phyloP scores from a whole-genome alignment of 495 filamentous ascomycete genomes.

The Penicillium nucicola region DNA sequence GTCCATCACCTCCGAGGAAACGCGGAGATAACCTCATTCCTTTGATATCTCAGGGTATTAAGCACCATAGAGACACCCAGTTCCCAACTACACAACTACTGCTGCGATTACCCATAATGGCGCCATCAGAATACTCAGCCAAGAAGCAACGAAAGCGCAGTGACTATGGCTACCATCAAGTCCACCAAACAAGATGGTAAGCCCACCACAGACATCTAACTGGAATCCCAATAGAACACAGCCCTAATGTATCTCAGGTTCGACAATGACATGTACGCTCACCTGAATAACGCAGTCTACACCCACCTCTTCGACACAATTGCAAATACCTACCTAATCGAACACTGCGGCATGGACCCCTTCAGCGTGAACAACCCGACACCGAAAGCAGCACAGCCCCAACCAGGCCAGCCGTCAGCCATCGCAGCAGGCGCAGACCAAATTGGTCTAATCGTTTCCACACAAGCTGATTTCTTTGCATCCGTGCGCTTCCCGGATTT shows the following conservation, averaged over 20 bases:
- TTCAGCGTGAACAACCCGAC: constrained; percentile 41
- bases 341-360: constrained; percentile 72
- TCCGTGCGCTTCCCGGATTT: constrained; percentile 80
- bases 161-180: constrained; percentile 77
- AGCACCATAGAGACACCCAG: background rate
- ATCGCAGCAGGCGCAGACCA: constrained; percentile 14
- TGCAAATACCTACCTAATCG: constrained; percentile 85
- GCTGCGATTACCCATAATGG: constrained; percentile 13
- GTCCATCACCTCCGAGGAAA: constrained; percentile 14
- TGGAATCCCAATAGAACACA: background rate
- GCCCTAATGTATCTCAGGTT: constrained; percentile 47
- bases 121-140: constrained; percentile 39
- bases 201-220: background rate
- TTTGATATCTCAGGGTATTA: background rate
- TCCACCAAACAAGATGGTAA: constrained; percentile 89
- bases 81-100: background rate
- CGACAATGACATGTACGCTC: constrained; percentile 96
- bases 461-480: constrained; percentile 79
- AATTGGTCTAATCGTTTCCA: constrained; percentile 67
- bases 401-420: constrained; percentile 7
- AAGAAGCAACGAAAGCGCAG: constrained; percentile 59
- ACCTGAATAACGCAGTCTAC: constrained; percentile 84
- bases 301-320: constrained; percentile 81
- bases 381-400: background rate
- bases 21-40: constrained; percentile 6